Base-by-base conservation (phyloP, 208 protist species). In the Acanthamoeba triangularis region DNA sequence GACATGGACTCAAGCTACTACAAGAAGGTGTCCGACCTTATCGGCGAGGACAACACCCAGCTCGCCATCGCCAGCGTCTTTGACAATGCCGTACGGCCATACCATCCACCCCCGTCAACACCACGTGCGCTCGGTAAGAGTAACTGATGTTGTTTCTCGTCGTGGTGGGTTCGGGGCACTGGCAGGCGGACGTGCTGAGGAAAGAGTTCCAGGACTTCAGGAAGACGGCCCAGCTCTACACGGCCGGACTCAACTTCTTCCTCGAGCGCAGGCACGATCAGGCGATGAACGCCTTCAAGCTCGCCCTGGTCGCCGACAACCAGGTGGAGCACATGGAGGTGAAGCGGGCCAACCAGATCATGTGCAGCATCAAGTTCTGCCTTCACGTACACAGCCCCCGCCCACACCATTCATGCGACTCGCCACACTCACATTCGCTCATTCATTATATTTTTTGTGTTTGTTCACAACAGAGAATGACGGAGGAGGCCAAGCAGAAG, bases 1-100 rank as follows among this genome's bases (percentile, higher is more conserved):
- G 87, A 93, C 59, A 74, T 93, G 37, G 87, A 74, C 37, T 76
- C 87, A 25, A 93, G 87, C 35, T 93, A 93, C 63, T 93, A 93
- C 61, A 93, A 65, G 49, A 65, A 93, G 61, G 61, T 93, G 41
- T 18, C 20, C 6, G 87, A 93, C 5, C 85, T 76, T 7, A 23
- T 93, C 54, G 87, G 87, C 80, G 80, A 88, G 35, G 56, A 30
- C 3, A 56, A n/a, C 47, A 35, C 47, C 41, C 59, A 93, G 47
- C 54, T 76, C 3, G 54, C 87, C 33, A 16, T 93, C 35, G 47
- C 54, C 18, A 93, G 87, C 61, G 61, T 74, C 16, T 74, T 93
- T 41, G 87, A 93, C 69, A 47, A 20, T 13, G 8, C 52, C 28
- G 78, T 88, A 61, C 78, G 33, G 3, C 67, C 30, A 2, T 76